Base-by-base conservation (phyloP, 768 basidiomycete species). In the Boletales sp. region DNA sequence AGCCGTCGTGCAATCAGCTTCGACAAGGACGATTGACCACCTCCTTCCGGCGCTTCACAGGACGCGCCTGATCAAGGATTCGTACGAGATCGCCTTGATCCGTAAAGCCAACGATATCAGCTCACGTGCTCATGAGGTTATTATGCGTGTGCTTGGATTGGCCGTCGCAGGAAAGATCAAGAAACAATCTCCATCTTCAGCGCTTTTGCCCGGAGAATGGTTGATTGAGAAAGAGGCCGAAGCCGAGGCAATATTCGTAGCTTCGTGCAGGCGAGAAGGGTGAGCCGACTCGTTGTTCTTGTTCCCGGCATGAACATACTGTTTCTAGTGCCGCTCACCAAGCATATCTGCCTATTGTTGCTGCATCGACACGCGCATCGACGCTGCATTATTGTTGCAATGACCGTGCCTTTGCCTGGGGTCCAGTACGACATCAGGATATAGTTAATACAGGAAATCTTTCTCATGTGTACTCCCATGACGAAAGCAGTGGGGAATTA, bases 321-420 rank as follows among this genome's bases (percentile, higher is more conserved):
- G 1, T 8, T 47, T 19, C 24, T 44, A 94, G 93, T 15, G 76
- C 93, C 2, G 77, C 83, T 11, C 87, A 87, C 45, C 92, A 94
- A 69, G 91, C 94, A 0, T 97, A 98, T 68, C 76, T 90, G 8
- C 94, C 95, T 2, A 97, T 97, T 46, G 89, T 94, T 3, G 95
- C 95, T 1, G 85, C 87, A 0, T 87, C 92, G 0, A 82, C 81
- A 3, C 80, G 91, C 17, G 93, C 94, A 4, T 86, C 91, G 1
- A 97, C 92, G 0, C 73, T 98, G 5, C 94, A 97, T 62, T 97
- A 97, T 68, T 93, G 93, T 60, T 94, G 91, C 72, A 97, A 95
- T 61, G 90, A 94, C 64, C 80, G 79, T 50, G 85, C 83, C 40
- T 90, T 92, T 62, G 84, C 87, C 1, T 92, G 89, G 90, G 88